Percentiles rank a stretch among this genome's conserved stretches.
phyloP scores from a whole-genome alignment of 179 eudicot genomes.

The Gypsophila paniculata region DNA sequence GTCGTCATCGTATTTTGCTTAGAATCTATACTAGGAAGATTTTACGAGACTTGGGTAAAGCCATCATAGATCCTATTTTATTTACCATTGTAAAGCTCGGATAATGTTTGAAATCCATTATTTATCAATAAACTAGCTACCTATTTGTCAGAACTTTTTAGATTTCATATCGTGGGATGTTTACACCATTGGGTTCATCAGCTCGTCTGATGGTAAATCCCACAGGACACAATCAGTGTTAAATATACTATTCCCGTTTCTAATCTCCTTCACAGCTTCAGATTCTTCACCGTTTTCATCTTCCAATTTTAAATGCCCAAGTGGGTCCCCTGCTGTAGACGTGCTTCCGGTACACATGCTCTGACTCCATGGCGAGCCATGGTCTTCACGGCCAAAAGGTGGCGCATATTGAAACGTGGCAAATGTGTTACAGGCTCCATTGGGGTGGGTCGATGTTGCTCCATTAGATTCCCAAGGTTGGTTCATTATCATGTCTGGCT shows the following conservation, averaged over 20 bases:
- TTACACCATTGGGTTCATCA: slow-evolving; percentile 60
- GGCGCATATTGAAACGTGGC: slow-evolving; percentile 50
- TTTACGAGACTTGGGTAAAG: slow-evolving; percentile 17
- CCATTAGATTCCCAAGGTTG: slow-evolving; percentile 57
- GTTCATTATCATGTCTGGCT: slow-evolving; percentile 45
- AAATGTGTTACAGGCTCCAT: slow-evolving; percentile 32
- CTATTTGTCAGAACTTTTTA: neutral
- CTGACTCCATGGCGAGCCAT: slow-evolving; percentile 78
- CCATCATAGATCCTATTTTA: slow-evolving; percentile 30
- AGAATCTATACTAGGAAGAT: slow-evolving; percentile 24
- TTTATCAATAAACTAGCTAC: slow-evolving; percentile 22
- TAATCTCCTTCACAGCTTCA: slow-evolving; percentile 32
- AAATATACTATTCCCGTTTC: slow-evolving; percentile 38
- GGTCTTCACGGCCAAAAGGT: slow-evolving; percentile 48
- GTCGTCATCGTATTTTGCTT: slow-evolving; percentile 84
- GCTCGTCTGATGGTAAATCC: slow-evolving; percentile 76
- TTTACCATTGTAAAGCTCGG: slow-evolving; percentile 35
- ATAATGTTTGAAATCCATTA: slow-evolving; percentile 32
- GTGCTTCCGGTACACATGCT: slow-evolving; percentile 57
- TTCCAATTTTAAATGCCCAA: slow-evolving; percentile 47
- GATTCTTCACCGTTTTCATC: slow-evolving; percentile 47
- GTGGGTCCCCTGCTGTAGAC: slow-evolving; percentile 50
- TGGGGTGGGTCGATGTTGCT: slow-evolving; percentile 28
- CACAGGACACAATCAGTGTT: slow-evolving; percentile 58
- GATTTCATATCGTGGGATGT: neutral